phyloP scores from a whole-genome alignment of 169 alveolate species.

The Plasmodium vinckei region DNA sequence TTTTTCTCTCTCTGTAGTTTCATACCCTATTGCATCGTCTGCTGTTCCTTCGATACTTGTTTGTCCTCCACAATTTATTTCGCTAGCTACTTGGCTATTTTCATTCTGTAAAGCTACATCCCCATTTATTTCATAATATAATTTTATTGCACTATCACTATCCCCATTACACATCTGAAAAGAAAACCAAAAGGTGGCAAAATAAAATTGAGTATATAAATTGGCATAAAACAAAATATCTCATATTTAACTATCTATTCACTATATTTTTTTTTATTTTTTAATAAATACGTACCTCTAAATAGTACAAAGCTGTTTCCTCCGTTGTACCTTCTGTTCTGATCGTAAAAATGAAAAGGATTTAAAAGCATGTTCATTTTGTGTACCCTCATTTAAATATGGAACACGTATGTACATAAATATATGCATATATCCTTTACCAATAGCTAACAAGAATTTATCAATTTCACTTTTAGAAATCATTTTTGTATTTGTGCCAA shows the following conservation, averaged over 20 bases:
- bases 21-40: not conserved
- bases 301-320: constrained; percentile 55
- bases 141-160: constrained; percentile 21
- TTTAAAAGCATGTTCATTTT: not conserved
- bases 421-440: constrained; percentile 11
- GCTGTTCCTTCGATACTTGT: not conserved
- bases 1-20: not conserved
- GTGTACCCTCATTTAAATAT: not conserved
- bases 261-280: not conserved
- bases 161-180: constrained; percentile 67
- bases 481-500: not conserved
- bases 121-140: constrained; percentile 49
- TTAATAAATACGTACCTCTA: constrained; percentile 17
- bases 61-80: not conserved
- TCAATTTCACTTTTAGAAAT: constrained; percentile 31
- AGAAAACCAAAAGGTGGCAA: not conserved
- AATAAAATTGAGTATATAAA: not conserved
- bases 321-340: constrained; percentile 70
- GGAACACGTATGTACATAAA: not conserved
- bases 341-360: constrained; percentile 23
- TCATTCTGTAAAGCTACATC: not conserved
- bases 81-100: not conserved
- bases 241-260: no score
- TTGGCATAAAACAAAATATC: no score
- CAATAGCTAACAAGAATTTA: constrained; percentile 50